Base-by-base conservation (phyloP, 2,329 filamentous ascomycete species). In the Ophiosphaerella herpotricha region DNA sequence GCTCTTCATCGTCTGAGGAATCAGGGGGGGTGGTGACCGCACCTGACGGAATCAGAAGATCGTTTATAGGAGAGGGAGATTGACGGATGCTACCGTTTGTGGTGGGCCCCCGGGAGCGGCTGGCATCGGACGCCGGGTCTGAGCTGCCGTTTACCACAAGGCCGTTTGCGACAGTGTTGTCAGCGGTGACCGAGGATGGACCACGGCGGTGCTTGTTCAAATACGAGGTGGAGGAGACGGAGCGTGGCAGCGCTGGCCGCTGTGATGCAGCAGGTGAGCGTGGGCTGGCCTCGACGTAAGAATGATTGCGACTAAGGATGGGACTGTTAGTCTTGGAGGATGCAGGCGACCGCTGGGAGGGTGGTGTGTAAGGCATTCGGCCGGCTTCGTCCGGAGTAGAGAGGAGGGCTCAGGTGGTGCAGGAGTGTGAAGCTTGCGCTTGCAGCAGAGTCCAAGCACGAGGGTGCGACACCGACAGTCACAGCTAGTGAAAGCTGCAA, bases 21-120 rank as follows among this genome's bases (percentile, higher is more conserved):
- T 97, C 93, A 8, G 93, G 93, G 32, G 93, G 93, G 0, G 93
- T 97, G 51, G 96, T 89, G 61, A 96, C 85, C 56, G 90, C 91
- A 54, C 90, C 91, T 55, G 85, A 84, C 36, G 91, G 91, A 73
- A 96, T 94, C 57, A 84, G 78, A 52, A 85, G 82, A 75, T 90
- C 85, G 56, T 86, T 90, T 56, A 91, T 75, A 14, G 91, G 90
- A n/a, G 90, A 87, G 13, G 91, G 90, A 40, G 91, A 95, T 72
- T 92, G 89, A 63, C 90, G 85, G 55, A 95, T 78, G 74, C 85
- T 90, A 71, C 79, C 79, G 68, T 79, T 81, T 47, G 77, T 64
- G 52, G 58, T 49, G 35, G 67, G 64, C 47, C 72, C 52, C 64
- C 67, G 56, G 64, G 55, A 47, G 21, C 55, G 58, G 49, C 39